Evolutionary conservation across 306 rosid genomes (phyloP), one percentile per base, ranked within the genome.

Genomic region (Gastrolobium bilobum): DNA sequence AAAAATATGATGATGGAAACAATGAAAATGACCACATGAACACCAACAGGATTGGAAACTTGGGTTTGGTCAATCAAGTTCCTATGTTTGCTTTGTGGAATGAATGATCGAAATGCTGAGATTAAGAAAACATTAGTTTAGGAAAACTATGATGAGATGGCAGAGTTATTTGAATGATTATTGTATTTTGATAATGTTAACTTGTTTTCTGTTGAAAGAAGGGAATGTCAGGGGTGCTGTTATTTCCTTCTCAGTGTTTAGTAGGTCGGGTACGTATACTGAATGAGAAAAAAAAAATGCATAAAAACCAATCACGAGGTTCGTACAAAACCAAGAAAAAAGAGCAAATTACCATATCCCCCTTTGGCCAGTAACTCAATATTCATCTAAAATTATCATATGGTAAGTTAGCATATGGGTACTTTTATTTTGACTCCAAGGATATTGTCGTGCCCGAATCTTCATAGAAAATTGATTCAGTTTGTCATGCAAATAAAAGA

Each of bases 41-140:
- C 50, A 71, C 29, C 59, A 74, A 52, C 77, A 74, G 90, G 80
- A 52, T 85, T 50, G 93, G 89, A 35, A 88, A 53, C 78, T 76
- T 86, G 68, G 92, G 86, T 35, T 64, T 93, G 85, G 96, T 80
- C 86, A 93, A 89, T 84, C 92, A 86, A 74, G 92, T 82, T 71
- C 93, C 97, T 0, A 78, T 90, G 91, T 95, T 95, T 88, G 96
- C 98, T 39, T 73, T 95, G 72, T 93, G 97, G 98, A 91, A 89
- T 68, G 96, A 89, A 62, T 87, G 81, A 78, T 5, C 20, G 37
- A 62, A 15, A 14, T 9, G 20, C 42, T 20, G 29, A 63, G 44
- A 34, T 48, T 42, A 10, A 2, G 26, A 31, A 48, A 57, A 68
- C 40, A 70, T 71, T 77, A 78, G 80, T 76, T 47, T 78, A 78